These are phyloP conservation scores for Microdochium nivale DNA, from an alignment of 2,329 filamentous ascomycete species.

Conservation along the genomic window DNA sequence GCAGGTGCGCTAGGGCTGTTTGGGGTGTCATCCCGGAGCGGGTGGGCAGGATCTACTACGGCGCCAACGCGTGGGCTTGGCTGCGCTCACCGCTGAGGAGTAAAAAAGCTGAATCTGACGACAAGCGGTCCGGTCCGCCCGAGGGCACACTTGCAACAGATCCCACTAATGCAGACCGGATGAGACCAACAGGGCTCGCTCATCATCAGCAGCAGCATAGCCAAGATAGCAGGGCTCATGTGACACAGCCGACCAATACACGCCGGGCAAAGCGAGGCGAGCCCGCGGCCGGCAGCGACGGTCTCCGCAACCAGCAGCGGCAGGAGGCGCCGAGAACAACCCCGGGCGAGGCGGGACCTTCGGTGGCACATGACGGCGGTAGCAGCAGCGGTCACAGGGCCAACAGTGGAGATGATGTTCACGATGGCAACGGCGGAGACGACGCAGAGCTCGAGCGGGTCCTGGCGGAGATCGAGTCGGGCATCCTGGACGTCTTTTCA, in stretches of 20 bases:
- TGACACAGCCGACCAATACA: not conserved
- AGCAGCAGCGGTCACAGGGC: not conserved
- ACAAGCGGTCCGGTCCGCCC: conserved; percentile 17
- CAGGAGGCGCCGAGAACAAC: not conserved
- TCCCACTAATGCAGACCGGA: not conserved
- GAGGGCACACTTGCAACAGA: conserved; percentile 7
- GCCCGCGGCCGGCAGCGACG: not conserved
- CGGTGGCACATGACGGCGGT: not conserved
- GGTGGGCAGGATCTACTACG: conserved; percentile 41
- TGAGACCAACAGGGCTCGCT: not conserved
- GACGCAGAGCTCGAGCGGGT: conserved; percentile 31
- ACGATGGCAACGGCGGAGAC: conserved; percentile 21
- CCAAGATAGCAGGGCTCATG: conserved; percentile 2
- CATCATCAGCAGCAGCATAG: not conserved
- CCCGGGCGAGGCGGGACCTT: not conserved
- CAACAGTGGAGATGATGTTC: conserved; percentile 9
- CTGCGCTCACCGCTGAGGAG: conserved; percentile 2
- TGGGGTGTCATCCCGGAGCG: conserved; percentile 37
- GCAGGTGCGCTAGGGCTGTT: conserved; percentile 55
- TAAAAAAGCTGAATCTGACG: not conserved
- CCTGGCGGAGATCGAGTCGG: conserved; percentile 49
- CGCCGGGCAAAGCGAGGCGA: not conserved
- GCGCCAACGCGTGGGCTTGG: conserved; percentile 24
- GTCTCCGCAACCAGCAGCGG: not conserved
- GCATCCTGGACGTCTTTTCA: conserved; percentile 64